These are phyloP conservation scores for Ophiosphaerella narmari DNA, from an alignment of 2,329 filamentous ascomycete genomes.

Conservation along the genomic window DNA sequence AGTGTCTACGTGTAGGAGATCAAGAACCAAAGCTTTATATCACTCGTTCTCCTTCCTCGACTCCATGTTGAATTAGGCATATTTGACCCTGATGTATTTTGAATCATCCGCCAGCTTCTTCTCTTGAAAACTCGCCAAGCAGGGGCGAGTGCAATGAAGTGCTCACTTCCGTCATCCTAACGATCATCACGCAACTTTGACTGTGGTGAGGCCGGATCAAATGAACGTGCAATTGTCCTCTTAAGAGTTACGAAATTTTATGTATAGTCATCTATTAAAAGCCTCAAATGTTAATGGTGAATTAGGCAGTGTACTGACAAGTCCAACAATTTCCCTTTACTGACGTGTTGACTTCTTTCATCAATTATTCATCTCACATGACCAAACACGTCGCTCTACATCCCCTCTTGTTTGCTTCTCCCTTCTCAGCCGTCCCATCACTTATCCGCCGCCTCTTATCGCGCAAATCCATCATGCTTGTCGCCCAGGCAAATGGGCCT, in stretches of 20 bases:
- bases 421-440: constrained; percentile 3
- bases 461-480: constrained; percentile 21
- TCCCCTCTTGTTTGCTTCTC: neutral
- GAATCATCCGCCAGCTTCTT: too few species aligned
- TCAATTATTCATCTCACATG: neutral
- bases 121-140: too few species aligned
- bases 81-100: too few species aligned
- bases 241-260: too few species aligned
- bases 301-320: neutral
- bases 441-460: constrained; percentile 19
- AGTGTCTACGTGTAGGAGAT: constrained; percentile 1
- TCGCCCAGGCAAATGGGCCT: constrained; percentile 25
- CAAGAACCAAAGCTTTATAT: neutral
- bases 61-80: neutral
- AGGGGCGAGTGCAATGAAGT: neutral
- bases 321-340: constrained; percentile 6
- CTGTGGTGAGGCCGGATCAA: too few species aligned
- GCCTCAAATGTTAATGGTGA: neutral
- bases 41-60: neutral
- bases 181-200: neutral
- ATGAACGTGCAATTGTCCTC: too few species aligned
- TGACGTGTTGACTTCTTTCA: neutral
- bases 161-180: neutral
- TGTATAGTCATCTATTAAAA: too few species aligned
- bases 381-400: constrained; percentile 1